Evolutionary conservation across 202 grass and related monocot species (phyloP).

Genomic region (Eragrostis tef): DNA sequence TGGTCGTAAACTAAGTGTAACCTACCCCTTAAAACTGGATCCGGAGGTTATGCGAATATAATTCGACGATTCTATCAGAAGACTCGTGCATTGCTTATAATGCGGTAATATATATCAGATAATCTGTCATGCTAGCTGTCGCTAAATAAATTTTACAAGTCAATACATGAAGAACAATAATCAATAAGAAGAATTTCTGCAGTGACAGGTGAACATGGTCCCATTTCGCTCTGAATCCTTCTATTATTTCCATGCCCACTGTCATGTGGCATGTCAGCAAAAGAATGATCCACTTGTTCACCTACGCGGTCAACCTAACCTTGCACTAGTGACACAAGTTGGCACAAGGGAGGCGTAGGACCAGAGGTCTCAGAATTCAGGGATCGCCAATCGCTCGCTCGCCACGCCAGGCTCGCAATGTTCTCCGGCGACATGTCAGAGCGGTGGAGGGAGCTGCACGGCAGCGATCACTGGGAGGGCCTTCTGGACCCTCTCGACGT

Average conservation of each 20-base stretch:
- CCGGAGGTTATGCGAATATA: background rate
- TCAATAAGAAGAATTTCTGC: background rate
- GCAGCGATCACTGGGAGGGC: conserved; percentile 66
- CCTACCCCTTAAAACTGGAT: background rate
- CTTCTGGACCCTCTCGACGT: conserved; percentile 72
- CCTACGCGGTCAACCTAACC: conserved; percentile 34
- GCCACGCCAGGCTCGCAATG: background rate
- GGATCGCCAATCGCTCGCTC: background rate
- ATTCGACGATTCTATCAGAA: conserved; percentile 14
- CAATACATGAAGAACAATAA: conserved; percentile 18
- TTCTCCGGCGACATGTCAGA: conserved; percentile 53
- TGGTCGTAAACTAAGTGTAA: background rate
- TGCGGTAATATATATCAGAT: background rate
- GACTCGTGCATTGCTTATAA: background rate
- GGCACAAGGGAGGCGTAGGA: conserved; percentile 12
- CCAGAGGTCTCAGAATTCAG: background rate
- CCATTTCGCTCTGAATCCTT: background rate
- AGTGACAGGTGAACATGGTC: background rate
- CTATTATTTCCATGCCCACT: background rate
- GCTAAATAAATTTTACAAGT: background rate
- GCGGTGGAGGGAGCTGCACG: conserved; percentile 71
- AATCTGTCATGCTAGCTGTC: background rate
- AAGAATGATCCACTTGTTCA: conserved; percentile 13
- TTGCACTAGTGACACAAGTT: conserved; percentile 23
- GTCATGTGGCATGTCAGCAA: conserved; percentile 15